These are phyloP conservation scores for Dothistroma pini DNA, from an alignment of 2,329 filamentous ascomycete genomes.

Conservation along the genomic window DNA sequence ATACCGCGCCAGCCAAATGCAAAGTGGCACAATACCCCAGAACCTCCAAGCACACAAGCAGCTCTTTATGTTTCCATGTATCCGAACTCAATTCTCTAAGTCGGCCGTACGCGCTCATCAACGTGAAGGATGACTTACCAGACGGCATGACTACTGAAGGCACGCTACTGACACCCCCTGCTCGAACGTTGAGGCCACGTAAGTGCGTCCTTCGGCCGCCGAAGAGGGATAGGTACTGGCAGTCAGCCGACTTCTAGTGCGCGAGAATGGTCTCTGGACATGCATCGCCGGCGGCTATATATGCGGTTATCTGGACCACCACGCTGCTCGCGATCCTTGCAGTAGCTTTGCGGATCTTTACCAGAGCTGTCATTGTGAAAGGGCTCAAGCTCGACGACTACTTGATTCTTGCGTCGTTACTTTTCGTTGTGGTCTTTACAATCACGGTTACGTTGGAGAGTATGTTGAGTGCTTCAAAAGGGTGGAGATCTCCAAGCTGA, in stretches of 20 bases:
- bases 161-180: not conserved
- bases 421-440: slow-evolving; percentile 3
- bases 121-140: not conserved
- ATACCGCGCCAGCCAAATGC: not conserved
- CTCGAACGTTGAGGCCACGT: not conserved
- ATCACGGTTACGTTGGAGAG: not conserved
- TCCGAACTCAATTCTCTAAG: not conserved
- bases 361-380: slow-evolving; percentile 3
- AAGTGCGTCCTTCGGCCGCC: too few relatives aligned
- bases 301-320: slow-evolving; percentile 9
- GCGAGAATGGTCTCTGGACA: slow-evolving; percentile 3
- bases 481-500: not conserved
- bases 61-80: not conserved
- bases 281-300: slow-evolving; percentile 12
- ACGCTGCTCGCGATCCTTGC: slow-evolving; percentile 11
- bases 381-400: slow-evolving; percentile 10
- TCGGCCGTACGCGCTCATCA: not conserved
- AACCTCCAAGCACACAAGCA: not conserved
- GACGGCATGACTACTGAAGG: not conserved
- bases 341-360: slow-evolving; percentile 13
- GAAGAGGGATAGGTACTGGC: not conserved
- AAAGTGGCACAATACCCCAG: not conserved
- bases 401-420: not conserved
- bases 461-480: not conserved
- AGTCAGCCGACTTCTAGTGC: not conserved